Evolutionary conservation across 257 asterid species (phyloP), one percentile per base, ranked within the genome.

Genomic region (Eustoma russellianum): DNA sequence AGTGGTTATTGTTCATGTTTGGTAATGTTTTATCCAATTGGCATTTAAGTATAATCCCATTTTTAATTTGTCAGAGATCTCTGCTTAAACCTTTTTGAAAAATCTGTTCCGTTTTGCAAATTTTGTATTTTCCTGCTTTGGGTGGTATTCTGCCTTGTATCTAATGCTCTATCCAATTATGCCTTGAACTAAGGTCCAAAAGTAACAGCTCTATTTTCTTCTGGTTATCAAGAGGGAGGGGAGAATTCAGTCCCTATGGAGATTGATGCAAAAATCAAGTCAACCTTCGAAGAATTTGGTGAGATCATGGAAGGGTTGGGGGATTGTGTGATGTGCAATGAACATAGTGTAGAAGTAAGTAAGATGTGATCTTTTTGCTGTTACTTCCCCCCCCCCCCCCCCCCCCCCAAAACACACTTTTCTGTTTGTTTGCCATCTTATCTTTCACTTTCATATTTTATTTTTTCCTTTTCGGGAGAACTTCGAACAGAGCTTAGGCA

Each of bases 311-410:
- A 72, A 50, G 85, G 88, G 63, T 70, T 91, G 75, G 92, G 81
- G 41, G 93, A 80, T 50, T 83, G 95, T 74, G 69, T 91, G 50
- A 66, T 86, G 58, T 84, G 72, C 83, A 71, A 69, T 14, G 85
- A 87, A 56, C 81, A 73, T 67, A 74, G 85, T 53, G 68, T 73
- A 7, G 76, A 79, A 85, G 98, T 91, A 66, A 68, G 75, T 54
- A 41, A 43, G 17, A 24, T 24, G 2, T 24, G 30, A 4, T 24
- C 2, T 24, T 24, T 24, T 24, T 24, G 30, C 3, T 24, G 3
- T 24, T 24, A 0, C 3, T 24, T 24, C 30, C 3, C 28, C 28
- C 28, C 28, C 28, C 28, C 28, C 28, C 28, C 28, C 28, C 28
- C 28, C 28, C 28, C 28, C 28, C 3, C 28, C 3, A 1, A n/a